Evolutionary conservation across 2,329 filamentous ascomycete genomes (phyloP), one percentile per base, ranked within the genome.

Genomic region (Lasiodiplodia gonubiensis): DNA sequence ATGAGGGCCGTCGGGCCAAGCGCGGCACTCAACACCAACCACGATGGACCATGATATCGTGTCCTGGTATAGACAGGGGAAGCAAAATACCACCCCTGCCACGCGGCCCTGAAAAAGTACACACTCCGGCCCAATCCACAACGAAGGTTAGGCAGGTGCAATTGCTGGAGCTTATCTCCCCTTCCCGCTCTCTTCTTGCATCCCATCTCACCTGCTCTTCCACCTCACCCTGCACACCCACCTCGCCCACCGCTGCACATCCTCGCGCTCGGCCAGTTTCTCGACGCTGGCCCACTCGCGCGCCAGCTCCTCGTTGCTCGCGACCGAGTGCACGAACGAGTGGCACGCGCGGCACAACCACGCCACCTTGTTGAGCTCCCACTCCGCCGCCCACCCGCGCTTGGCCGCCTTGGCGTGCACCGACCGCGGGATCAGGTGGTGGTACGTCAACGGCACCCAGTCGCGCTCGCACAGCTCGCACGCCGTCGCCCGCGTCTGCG

Each of bases 321-420:
- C 89, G 74, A 93, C 86, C 48, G 87, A 82, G 81, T 96, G 93
- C 76, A 96, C 92, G 75, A 92, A 93, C 51, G 86, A 87, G 81
- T 97, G 93, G 74, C 93, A 97, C 2, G 92, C 90, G 60, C 92
- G 84, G 78, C 93, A 96, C 71, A 97, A 79, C 92, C 92, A 96
- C 14, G 93, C 92, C 23, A 95, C 93, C 75, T 89, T 93, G 73
- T 92, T 88, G 77, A 96, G 77, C 79, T 89, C 86, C 77, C 92
- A 91, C 70, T 88, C 87, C 3, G 86, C 85, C 80, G 94, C 91
- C 92, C 92, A 96, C 1, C 90, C 90, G 51, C 92, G 83, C 82
- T 91, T 92, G 48, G 92, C 76, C 3, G 87, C 92, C 75, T 93
- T 92, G 8, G 86, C 88, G 78, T 96, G 92, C 68, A 92, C 89